Conservation (phyloP, 2,329 filamentous ascomycete genomes). For the Pseudogymnoascus sp. region DNA sequence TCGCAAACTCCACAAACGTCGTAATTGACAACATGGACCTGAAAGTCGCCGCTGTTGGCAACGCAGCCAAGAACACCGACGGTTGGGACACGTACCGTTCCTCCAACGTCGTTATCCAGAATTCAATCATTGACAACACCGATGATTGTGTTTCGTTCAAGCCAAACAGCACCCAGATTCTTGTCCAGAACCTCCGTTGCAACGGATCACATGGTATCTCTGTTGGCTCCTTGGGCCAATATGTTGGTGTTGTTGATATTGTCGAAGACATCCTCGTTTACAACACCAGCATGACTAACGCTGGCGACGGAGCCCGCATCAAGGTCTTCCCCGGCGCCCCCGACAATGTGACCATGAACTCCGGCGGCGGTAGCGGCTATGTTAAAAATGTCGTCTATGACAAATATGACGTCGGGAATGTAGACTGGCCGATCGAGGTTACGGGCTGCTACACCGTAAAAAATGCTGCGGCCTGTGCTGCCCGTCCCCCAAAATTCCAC, state of each 20-base stretch:
- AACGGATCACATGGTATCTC: constrained; percentile 65
- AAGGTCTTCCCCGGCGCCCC: constrained; percentile 49
- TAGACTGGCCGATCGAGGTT: constrained; percentile 34
- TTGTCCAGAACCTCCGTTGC: constrained; percentile 59
- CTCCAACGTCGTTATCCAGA: constrained; percentile 54
- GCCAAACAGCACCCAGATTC: constrained; percentile 60
- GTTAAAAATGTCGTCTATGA: constrained; percentile 56
- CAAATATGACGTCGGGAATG: constrained; percentile 45
- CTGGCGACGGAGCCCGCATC: constrained; percentile 55
- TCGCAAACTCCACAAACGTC: constrained; percentile 57
- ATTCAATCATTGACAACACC: constrained; percentile 54
- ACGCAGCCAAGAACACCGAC: constrained; percentile 57
- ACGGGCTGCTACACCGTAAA: constrained; percentile 49
- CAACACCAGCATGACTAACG: constrained; percentile 51
- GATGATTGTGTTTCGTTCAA: constrained; percentile 70
- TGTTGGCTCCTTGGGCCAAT: constrained; percentile 64
- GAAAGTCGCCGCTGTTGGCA: constrained; percentile 42
- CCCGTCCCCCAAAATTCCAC: constrained; percentile 30
- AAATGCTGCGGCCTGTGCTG: constrained; percentile 29
- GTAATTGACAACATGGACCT: constrained; percentile 56
- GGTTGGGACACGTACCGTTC: constrained; percentile 58
- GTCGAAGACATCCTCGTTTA: constrained; percentile 61
- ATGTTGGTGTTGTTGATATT: constrained; percentile 51
- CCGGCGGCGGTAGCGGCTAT: constrained; percentile 48
- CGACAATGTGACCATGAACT: constrained; percentile 42